A percentile compares a stretch with the other conserved stretches of the same genome.
Evolutionary conservation across 768 basidiomycete genomes (phyloP).

Genomic region (Mycena leptocephala): DNA sequence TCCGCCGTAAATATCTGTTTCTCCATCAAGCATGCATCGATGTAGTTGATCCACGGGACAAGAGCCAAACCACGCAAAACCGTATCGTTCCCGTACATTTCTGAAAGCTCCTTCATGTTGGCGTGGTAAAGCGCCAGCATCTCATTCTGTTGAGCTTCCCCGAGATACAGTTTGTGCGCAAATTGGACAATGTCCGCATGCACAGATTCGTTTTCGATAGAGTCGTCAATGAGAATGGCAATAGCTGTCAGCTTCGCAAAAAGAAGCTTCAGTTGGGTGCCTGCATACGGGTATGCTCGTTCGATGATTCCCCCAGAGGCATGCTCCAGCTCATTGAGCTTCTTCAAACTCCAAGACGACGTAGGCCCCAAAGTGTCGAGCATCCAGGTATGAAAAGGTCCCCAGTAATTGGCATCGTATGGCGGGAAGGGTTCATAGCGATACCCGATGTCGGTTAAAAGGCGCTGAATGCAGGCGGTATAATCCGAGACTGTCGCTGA

Average conservation of each 20-base stretch:
- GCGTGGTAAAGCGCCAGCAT: conserved; percentile 11
- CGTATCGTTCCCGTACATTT: neutral
- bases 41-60: conserved; percentile 11
- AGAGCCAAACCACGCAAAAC: conserved; percentile 7
- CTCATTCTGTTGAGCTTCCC: conserved; percentile 3
- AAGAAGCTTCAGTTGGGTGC: conserved; percentile 7
- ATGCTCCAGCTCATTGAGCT: conserved; percentile 17
- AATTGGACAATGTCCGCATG: neutral
- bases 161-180: neutral
- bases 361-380: conserved; percentile 1
- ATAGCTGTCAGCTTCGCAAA: conserved; percentile 22
- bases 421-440: conserved; percentile 3
- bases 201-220: conserved; percentile 8
- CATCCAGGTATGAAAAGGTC: neutral
- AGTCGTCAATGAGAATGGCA: conserved; percentile 24
- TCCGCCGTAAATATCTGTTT: neutral
- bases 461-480: neutral
- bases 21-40: conserved; percentile 27
- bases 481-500: neutral
- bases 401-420: conserved; percentile 14
- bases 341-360: neutral
- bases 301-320: conserved; percentile 13
- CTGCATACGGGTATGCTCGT: neutral
- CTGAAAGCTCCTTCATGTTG: conserved; percentile 3
- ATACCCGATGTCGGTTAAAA: conserved; percentile 5